Conservation (phyloP, 192 early-diverging fungal genomes). For the Backusella sp. region DNA sequence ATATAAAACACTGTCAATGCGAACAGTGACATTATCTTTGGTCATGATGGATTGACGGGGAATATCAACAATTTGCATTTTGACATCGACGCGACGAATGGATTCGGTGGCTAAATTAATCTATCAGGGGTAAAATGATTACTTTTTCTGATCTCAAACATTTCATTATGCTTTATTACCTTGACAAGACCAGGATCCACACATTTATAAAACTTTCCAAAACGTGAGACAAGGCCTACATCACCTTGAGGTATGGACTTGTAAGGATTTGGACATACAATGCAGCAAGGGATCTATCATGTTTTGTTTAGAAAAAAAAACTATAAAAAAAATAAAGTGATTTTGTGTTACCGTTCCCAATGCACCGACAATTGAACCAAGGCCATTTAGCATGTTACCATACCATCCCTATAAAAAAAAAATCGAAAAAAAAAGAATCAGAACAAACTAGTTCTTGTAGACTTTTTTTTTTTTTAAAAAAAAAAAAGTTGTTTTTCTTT, state of each 20-base stretch:
- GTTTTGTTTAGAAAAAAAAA: neutral
- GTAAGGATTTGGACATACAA: slow-evolving; percentile 65
- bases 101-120: slow-evolving; percentile 51
- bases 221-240: slow-evolving; percentile 67
- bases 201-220: slow-evolving; percentile 58
- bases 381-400: slow-evolving; percentile 45
- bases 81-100: slow-evolving; percentile 46
- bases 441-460: neutral
- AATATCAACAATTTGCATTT: slow-evolving; percentile 58
- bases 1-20: slow-evolving; percentile 85
- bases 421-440: neutral
- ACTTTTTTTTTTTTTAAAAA: too few species aligned
- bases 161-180: slow-evolving; percentile 18
- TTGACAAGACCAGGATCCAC: slow-evolving; percentile 58
- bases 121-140: neutral
- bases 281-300: slow-evolving; percentile 38
- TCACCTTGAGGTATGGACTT: slow-evolving; percentile 66
- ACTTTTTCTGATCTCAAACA: neutral
- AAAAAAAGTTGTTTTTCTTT: neutral
- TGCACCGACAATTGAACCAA: slow-evolving; percentile 41
- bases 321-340: neutral
- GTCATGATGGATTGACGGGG: slow-evolving; percentile 77
- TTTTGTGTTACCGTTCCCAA: slow-evolving; percentile 41
- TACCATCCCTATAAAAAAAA: slow-evolving; percentile 35
- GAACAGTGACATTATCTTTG: slow-evolving; percentile 87